These are phyloP conservation scores for Syncephalastrum monosporum DNA, from an alignment of 371 early-diverging fungal genomes.

Conservation along the genomic window DNA sequence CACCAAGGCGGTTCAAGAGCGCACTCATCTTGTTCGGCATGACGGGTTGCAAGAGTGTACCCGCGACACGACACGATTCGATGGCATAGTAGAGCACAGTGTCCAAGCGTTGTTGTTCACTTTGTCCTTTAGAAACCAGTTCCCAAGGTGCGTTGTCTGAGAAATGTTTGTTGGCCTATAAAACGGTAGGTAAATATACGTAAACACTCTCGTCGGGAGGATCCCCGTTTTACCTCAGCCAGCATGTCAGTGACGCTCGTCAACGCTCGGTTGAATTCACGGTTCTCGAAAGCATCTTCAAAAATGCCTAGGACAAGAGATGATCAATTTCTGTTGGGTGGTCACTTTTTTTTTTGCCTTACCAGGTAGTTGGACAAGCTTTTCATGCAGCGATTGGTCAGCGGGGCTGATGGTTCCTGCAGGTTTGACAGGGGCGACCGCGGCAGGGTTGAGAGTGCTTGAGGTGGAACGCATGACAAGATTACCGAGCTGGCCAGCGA, in stretches of 20 bases:
- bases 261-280: conserved; percentile 55
- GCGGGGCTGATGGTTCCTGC: conserved; percentile 20
- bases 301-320: conserved; percentile 20
- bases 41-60: conserved; percentile 79
- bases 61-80: conserved; percentile 76
- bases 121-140: conserved; percentile 43
- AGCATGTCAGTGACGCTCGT: conserved; percentile 55
- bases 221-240: conserved; percentile 42
- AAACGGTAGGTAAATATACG: conserved; percentile 3
- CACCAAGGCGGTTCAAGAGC: conserved; percentile 65
- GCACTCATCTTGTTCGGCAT: conserved; percentile 77
- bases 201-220: background rate
- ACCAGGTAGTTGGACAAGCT: conserved; percentile 46
- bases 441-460: conserved; percentile 53
- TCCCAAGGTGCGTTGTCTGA: conserved; percentile 81
- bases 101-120: conserved; percentile 42
- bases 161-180: conserved; percentile 75
- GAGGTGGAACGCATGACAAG: conserved; percentile 70
- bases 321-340: background rate
- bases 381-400: conserved; percentile 38
- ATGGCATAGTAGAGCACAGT: conserved; percentile 69
- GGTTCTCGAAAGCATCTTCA: conserved; percentile 36
- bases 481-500: conserved; percentile 89
- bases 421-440: conserved; percentile 39
- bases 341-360: conserved; percentile 10